Evolutionary conservation across 768 basidiomycete genomes (phyloP).

Genomic region (Hygrophorus russula): DNA sequence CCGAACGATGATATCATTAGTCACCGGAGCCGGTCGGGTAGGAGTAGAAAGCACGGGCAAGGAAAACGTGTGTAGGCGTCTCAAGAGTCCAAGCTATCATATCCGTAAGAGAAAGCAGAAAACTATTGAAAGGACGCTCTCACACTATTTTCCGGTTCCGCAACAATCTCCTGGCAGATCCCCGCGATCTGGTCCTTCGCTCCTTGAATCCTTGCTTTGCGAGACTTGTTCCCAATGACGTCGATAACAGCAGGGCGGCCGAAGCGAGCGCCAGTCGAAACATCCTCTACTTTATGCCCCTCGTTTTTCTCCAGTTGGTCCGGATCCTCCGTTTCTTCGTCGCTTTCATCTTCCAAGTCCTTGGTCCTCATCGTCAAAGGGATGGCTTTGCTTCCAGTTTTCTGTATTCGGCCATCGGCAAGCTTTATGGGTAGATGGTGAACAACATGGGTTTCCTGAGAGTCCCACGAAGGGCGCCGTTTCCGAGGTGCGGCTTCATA

Average conservation of each 20-base stretch:
- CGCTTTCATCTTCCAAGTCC: slow-evolving; percentile 18
- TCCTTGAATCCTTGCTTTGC: slow-evolving; percentile 52
- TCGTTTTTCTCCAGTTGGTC: slow-evolving; percentile 18
- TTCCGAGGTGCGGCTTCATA: slow-evolving; percentile 59
- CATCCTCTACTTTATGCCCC: slow-evolving; percentile 43
- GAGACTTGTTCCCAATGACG: slow-evolving; percentile 55
- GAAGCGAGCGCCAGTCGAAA: slow-evolving; percentile 76
- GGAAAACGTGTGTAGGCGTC: slow-evolving; percentile 85
- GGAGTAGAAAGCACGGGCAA: slow-evolving; percentile 60
- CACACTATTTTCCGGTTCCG: slow-evolving; percentile 93
- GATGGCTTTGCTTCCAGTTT: slow-evolving; percentile 30
- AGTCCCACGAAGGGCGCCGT: slow-evolving; percentile 32
- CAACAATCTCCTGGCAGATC: slow-evolving; percentile 87
- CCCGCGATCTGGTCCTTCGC: slow-evolving; percentile 93
- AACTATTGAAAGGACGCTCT: slow-evolving; percentile 17
- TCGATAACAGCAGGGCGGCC: slow-evolving; percentile 75
- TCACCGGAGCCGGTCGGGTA: slow-evolving; percentile 55
- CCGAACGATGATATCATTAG: slow-evolving; percentile 74
- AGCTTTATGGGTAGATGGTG: slow-evolving; percentile 80
- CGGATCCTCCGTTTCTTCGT: slow-evolving; percentile 22
- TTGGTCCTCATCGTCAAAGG: slow-evolving; percentile 9
- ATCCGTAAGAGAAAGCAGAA: slow-evolving; percentile 3
- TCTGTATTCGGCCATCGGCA: slow-evolving; percentile 63
- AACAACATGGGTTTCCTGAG: slow-evolving; percentile 37
- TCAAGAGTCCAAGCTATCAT: slow-evolving; percentile 71